Evolutionary conservation across 2,329 filamentous ascomycete genomes (phyloP).

Genomic region (Colletotrichum sp.): DNA sequence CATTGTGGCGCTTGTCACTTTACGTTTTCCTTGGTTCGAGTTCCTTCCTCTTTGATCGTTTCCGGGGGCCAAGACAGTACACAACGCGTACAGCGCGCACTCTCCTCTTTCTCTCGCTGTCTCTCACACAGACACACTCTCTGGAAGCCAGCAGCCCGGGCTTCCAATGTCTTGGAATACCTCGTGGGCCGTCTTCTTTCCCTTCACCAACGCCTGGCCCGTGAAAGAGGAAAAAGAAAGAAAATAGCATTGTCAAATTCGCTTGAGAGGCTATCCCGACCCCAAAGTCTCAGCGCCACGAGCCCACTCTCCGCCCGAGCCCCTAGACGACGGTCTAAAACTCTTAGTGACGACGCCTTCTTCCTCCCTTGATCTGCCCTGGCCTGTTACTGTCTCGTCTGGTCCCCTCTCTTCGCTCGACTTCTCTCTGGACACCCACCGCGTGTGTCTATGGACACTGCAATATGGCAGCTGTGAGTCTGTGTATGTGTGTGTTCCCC

Average conservation of each 20-base stretch:
- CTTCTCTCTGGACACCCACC: not conserved
- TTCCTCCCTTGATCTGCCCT: constrained; percentile 10
- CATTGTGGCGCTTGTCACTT: constrained; percentile 16
- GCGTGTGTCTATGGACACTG: not conserved
- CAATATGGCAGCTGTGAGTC: not conserved
- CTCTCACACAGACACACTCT: not conserved
- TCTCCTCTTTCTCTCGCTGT: not conserved
- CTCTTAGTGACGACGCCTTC: constrained; percentile 16
- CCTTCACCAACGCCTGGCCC: not conserved
- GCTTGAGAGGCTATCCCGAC: not conserved
- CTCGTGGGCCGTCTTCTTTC: constrained; percentile 8
- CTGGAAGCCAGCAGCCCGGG: not conserved
- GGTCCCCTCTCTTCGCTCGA: not conserved
- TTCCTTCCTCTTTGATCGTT: not conserved
- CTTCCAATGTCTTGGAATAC: constrained; percentile 5
- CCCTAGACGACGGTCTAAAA: constrained; percentile 6
- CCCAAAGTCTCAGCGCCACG: constrained; percentile 14
- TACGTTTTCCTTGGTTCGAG: not conserved
- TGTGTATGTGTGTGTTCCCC: not conserved
- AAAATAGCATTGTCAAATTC: not conserved
- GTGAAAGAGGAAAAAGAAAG: not conserved
- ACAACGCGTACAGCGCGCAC: not conserved
- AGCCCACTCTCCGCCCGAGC: constrained; percentile 3
- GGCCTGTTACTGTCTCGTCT: not conserved
- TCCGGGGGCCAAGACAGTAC: not conserved